Evolutionary conservation across 2,329 filamentous ascomycete species (phyloP).

Genomic region (Colletotrichum sp.): DNA sequence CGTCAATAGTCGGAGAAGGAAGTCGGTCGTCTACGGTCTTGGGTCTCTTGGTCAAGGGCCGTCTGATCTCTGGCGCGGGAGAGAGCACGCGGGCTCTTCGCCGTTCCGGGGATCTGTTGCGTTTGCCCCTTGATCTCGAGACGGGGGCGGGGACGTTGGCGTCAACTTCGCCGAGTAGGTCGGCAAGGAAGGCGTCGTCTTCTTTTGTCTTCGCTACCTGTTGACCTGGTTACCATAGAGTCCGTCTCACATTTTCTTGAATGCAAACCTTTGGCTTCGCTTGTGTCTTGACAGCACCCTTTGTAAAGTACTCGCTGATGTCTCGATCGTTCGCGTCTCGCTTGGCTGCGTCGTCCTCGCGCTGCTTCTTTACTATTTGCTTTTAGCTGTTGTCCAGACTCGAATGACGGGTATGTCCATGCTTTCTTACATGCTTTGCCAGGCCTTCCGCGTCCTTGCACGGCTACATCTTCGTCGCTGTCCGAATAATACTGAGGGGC

Average conservation of each 20-base stretch:
- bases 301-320: slow-evolving; percentile 94
- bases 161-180: slow-evolving; percentile 87
- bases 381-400: neutral
- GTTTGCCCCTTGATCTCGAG: slow-evolving; percentile 60
- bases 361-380: slow-evolving; percentile 78
- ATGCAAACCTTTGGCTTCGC: slow-evolving; percentile 78
- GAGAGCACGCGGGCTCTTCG: slow-evolving; percentile 83
- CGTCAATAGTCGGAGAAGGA: slow-evolving; percentile 54
- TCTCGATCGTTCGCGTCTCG: slow-evolving; percentile 87
- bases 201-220: slow-evolving; percentile 81
- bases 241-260: neutral
- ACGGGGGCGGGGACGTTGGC: slow-evolving; percentile 65
- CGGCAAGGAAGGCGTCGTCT: slow-evolving; percentile 85
- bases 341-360: slow-evolving; percentile 84
- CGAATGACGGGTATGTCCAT: neutral
- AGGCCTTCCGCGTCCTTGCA: slow-evolving; percentile 52
- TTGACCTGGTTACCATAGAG: neutral
- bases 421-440: slow-evolving; percentile 54
- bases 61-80: slow-evolving; percentile 64
- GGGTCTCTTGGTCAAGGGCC: slow-evolving; percentile 58
- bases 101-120: slow-evolving; percentile 75
- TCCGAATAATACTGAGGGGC: slow-evolving; percentile 70
- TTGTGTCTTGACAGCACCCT: slow-evolving; percentile 68
- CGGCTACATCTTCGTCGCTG: slow-evolving; percentile 68
- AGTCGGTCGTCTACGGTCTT: slow-evolving; percentile 56